Percentiles rank a stretch among this genome's conserved stretches.
Evolutionary conservation across 768 basidiomycete species (phyloP).

Genomic region (Podaxis carcinomalis): DNA sequence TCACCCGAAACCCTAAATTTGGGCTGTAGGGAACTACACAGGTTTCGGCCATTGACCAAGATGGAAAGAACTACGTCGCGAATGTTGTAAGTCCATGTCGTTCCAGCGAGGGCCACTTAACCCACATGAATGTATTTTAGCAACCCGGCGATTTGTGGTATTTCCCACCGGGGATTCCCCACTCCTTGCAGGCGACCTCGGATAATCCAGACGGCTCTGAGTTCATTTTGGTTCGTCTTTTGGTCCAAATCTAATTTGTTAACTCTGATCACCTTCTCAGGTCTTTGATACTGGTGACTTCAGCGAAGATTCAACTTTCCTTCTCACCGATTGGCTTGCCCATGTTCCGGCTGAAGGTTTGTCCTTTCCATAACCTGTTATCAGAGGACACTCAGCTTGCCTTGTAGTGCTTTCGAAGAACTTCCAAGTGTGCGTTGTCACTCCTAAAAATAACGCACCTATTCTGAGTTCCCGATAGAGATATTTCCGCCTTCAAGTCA

Average conservation of each 20-base stretch:
- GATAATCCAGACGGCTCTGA: constrained; percentile 44
- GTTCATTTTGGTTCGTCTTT: constrained; percentile 39
- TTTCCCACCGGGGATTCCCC: constrained; percentile 53
- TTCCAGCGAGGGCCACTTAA: neutral
- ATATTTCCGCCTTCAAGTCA: constrained; percentile 33
- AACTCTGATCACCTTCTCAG: constrained; percentile 19
- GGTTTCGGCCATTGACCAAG: constrained; percentile 41
- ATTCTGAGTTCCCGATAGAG: constrained; percentile 13
- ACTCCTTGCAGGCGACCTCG: constrained; percentile 48
- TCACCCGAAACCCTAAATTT: neutral
- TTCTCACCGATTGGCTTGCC: constrained; percentile 54
- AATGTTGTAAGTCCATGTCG: constrained; percentile 36
- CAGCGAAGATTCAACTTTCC: constrained; percentile 49
- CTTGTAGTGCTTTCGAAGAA: constrained; percentile 45
- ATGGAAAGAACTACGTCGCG: constrained; percentile 45
- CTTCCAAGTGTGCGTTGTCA: constrained; percentile 31
- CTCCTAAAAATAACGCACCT: neutral
- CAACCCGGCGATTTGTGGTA: constrained; percentile 50
- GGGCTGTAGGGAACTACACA: constrained; percentile 38
- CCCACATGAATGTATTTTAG: constrained; percentile 18
- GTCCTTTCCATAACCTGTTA: neutral
- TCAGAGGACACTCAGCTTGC: neutral
- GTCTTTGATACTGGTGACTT: constrained; percentile 49
- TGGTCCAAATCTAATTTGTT: neutral
- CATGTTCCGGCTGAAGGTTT: constrained; percentile 48